These are phyloP conservation scores for Fusarium duplospermum DNA, from an alignment of 2,329 filamentous ascomycete genomes.

Conservation along the genomic window DNA sequence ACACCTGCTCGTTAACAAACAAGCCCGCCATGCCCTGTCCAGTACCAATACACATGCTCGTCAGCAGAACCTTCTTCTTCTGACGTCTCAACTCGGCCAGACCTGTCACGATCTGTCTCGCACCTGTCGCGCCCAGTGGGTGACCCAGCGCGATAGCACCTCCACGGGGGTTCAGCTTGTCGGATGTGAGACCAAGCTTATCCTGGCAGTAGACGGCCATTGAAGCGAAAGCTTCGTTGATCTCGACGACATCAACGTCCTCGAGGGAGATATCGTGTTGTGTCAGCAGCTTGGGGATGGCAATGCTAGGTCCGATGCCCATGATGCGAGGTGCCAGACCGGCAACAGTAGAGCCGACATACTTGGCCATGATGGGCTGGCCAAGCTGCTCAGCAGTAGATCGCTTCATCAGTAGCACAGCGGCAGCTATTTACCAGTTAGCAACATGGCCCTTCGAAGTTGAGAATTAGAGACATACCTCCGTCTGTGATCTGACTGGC, in stretches of 20 bases:
- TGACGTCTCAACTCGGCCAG: conserved; percentile 84
- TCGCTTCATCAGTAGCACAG: conserved; percentile 93
- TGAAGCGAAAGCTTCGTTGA: conserved; percentile 98
- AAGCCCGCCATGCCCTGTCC: conserved; percentile 76
- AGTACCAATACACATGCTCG: conserved; percentile 87
- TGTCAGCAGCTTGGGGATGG: conserved; percentile 83
- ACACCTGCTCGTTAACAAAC: conserved; percentile 69
- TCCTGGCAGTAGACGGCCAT: conserved; percentile 96
- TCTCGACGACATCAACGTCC: conserved; percentile 89
- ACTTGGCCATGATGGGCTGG: conserved; percentile 94
- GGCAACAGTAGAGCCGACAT: conserved; percentile 89
- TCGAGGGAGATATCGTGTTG: conserved; percentile 82
- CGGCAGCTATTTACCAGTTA: conserved; percentile 69
- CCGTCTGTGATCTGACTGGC: conserved; percentile 96
- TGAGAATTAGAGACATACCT: conserved; percentile 57
- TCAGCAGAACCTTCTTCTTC: conserved; percentile 91
- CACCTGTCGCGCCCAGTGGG: conserved; percentile 82
- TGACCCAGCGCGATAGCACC: conserved; percentile 88
- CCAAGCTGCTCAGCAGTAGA: conserved; percentile 87
- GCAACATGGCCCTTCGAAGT: not conserved
- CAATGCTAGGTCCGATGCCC: conserved; percentile 86
- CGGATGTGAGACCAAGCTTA: conserved; percentile 74
- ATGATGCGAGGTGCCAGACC: conserved; percentile 94
- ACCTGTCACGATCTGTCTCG: conserved; percentile 88
- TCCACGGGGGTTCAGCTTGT: conserved; percentile 84